Evolutionary conservation across 148 eudicot genomes (phyloP).

Genomic region (Polygonum maritimum): DNA sequence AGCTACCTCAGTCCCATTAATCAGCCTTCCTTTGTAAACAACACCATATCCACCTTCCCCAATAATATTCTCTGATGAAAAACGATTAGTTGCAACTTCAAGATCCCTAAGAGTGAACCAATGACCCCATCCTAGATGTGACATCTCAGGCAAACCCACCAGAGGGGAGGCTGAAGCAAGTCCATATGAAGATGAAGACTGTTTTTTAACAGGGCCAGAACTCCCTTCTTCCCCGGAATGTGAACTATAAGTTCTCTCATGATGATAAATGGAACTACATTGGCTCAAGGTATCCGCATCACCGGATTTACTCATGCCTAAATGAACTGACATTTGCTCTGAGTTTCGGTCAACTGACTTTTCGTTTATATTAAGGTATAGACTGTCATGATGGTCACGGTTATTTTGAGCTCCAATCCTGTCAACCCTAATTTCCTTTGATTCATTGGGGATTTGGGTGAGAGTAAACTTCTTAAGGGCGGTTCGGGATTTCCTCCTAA

Average conservation of each 20-base stretch:
- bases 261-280: slow-evolving; percentile 62
- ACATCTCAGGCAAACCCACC: slow-evolving; percentile 67
- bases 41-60: slow-evolving; percentile 90
- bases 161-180: slow-evolving; percentile 45
- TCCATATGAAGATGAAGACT: slow-evolving; percentile 23
- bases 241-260: slow-evolving; percentile 53
- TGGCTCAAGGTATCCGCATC: slow-evolving; percentile 78
- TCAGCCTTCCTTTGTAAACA: slow-evolving; percentile 59
- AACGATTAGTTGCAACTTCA: slow-evolving; percentile 57
- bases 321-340: slow-evolving; percentile 60
- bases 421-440: slow-evolving; percentile 78
- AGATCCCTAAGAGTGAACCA: slow-evolving; percentile 88
- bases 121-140: slow-evolving; percentile 88
- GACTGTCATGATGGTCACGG: slow-evolving; percentile 39
- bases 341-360: slow-evolving; percentile 57
- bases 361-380: slow-evolving; percentile 32
- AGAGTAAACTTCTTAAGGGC: slow-evolving; percentile 33
- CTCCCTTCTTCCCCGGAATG: slow-evolving; percentile 44
- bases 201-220: slow-evolving; percentile 12
- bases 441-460: slow-evolving; percentile 63
- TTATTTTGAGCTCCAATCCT: slow-evolving; percentile 39
- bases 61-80: slow-evolving; percentile 58
- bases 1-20: slow-evolving; percentile 67
- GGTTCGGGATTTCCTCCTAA: slow-evolving; percentile 44
- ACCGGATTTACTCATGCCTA: slow-evolving; percentile 68